Conservation (phyloP, 75 land plant species). For the Cupressus sempervirens region DNA sequence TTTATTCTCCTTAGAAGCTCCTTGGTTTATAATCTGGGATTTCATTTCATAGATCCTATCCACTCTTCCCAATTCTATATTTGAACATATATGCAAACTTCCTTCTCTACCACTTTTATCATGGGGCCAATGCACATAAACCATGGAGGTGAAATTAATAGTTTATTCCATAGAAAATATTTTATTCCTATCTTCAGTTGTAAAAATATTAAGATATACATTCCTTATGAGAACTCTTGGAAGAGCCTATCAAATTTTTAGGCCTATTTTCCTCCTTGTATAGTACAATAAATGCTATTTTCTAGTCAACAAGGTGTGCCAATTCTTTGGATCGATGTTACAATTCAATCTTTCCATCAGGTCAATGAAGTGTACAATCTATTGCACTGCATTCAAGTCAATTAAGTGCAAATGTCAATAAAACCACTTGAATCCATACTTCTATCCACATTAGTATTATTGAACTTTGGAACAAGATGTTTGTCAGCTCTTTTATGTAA, state of each 20-base stretch:
- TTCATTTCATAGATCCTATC: too few relatives aligned
- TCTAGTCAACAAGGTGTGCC: too few relatives aligned
- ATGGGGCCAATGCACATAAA: conserved; percentile 46
- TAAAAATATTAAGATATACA: conserved; percentile 35
- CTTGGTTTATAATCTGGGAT: too few relatives aligned
- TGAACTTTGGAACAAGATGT: conserved; percentile 49
- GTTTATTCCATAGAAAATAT: conserved; percentile 30
- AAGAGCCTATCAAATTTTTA: conserved; percentile 60
- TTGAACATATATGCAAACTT: conserved; percentile 33
- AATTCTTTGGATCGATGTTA: conserved; percentile 37
- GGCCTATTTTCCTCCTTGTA: conserved; percentile 79
- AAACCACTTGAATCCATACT: too few relatives aligned
- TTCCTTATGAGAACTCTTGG: conserved; percentile 58
- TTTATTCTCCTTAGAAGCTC: too few relatives aligned
- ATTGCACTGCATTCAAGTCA: too few relatives aligned
- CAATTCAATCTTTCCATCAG: conserved; percentile 83
- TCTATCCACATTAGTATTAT: conserved; percentile 66
- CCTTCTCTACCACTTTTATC: conserved; percentile 66
- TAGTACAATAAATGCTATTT: conserved; percentile 43
- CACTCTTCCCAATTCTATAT: conserved; percentile 34
- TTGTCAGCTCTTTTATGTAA: conserved; percentile 86
- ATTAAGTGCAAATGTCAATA: too few relatives aligned
- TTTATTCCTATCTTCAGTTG: conserved; percentile 16
- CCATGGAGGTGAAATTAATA: conserved; percentile 48
- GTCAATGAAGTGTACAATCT: conserved; percentile 75